Evolutionary conservation across 441 rosid species (phyloP).

Genomic region (Mallotus japonicus): DNA sequence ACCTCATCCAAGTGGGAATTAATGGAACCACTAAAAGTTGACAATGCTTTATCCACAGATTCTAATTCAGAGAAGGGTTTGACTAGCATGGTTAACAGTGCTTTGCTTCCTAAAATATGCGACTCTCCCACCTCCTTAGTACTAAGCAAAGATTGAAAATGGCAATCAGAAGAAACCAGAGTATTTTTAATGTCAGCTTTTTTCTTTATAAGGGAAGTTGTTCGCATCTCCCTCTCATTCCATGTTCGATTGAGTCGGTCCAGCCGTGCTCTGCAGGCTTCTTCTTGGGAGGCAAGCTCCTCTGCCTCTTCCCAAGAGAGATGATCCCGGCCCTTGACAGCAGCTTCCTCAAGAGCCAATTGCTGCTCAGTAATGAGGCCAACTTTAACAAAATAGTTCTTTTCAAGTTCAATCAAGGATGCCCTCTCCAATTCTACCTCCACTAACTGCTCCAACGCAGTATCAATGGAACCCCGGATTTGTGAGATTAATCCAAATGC

Average conservation of each 20-base stretch:
- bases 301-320: constrained; percentile 99
- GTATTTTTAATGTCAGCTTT: constrained; percentile 68
- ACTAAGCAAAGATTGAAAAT: constrained; percentile 59
- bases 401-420: constrained; percentile 82
- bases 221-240: constrained; percentile 78
- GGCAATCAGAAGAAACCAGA: constrained; percentile 58
- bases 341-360: constrained; percentile 90
- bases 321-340: constrained; percentile 87
- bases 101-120: constrained; percentile 58
- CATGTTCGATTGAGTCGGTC: constrained; percentile 85
- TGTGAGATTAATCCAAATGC: constrained; percentile 89
- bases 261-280: constrained; percentile 89
- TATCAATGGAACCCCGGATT: constrained; percentile 77
- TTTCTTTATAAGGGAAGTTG: constrained; percentile 62
- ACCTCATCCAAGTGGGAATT: constrained; percentile 44
- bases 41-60: constrained; percentile 52
- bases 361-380: constrained; percentile 86
- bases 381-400: constrained; percentile 83
- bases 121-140: constrained; percentile 53
- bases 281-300: constrained; percentile 98
- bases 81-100: constrained; percentile 51
- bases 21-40: constrained; percentile 46
- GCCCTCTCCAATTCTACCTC: constrained; percentile 79
- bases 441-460: constrained; percentile 77
- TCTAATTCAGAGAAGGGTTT: constrained; percentile 80